Evolutionary conservation across 768 basidiomycete genomes (phyloP), one percentile per base, ranked within the genome.

Genomic region (Pilatotrama ljubarskyi): DNA sequence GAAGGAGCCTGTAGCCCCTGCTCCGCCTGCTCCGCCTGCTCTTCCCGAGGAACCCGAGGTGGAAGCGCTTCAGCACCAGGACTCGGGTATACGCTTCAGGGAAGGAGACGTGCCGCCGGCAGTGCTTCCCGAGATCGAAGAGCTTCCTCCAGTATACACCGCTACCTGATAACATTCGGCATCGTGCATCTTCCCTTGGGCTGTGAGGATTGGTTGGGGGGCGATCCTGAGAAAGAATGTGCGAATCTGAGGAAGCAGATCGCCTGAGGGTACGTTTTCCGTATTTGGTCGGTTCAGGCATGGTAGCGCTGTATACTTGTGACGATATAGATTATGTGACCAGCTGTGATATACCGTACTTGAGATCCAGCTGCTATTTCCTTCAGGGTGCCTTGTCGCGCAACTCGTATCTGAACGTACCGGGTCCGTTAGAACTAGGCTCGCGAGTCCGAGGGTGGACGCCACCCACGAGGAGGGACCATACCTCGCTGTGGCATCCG

Each of bases 1-100:
- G 51, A 60, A 60, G 53, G 44, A 48, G 25, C 15, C 46, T 25
- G 36, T 56, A n/a, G n/a, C n/a, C n/a, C n/a, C n/a, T n/a, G n/a
- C n/a, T n/a, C n/a, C n/a, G n/a, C n/a, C n/a, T n/a, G n/a, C n/a
- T 24, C 40, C 56, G 52, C 59, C 48, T 26, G 20, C 53, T 20
- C 47, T 44, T 47, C 47, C 47, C 32, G 48, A 55, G 38, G 59
- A 36, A 18, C 53, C 47, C 6, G 53, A 60, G 25, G 29, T 29
- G 26, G 53, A 55, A 41, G 37, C 59, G 47, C 47, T 61, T 17
- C 53, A 55, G 59, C 53, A 55, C 53, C 46, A 61, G 47, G 59
- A 55, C 59, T 61, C 59, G 59, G 53, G 59, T 22, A 61, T 50
- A 26, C 53, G 59, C 20, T 61, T 55, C 40, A 55, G 59, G 59